Conservation (phyloP, 1,284 basidiomycete species). For the Sanghuangporus weigelae region DNA sequence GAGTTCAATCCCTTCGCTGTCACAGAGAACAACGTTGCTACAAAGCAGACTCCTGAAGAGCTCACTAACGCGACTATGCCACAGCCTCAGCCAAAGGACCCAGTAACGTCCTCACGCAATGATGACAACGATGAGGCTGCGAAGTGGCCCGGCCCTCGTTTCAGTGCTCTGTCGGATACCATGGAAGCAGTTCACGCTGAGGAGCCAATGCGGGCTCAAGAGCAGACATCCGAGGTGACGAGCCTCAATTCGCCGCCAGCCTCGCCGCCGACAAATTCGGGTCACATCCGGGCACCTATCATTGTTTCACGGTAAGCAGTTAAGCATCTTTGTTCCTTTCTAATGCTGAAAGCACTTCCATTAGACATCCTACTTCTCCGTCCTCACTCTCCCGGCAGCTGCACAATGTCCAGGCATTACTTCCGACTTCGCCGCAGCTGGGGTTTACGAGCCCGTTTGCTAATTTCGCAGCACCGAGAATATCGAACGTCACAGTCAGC, state of each 20-base stretch:
- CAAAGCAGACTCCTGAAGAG: neutral
- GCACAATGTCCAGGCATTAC: slow-evolving; percentile 15
- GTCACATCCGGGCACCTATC: slow-evolving; percentile 16
- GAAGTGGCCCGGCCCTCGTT: neutral
- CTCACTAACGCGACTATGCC: neutral
- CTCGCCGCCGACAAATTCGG: slow-evolving; percentile 6
- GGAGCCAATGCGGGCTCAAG: neutral
- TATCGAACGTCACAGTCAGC: slow-evolving; percentile 18
- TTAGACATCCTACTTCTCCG: slow-evolving; percentile 12
- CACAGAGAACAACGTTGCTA: neutral
- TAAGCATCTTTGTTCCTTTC: neutral
- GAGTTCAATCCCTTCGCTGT: slow-evolving; percentile 7
- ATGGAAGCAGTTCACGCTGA: neutral
- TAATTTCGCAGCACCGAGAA: slow-evolving; percentile 16
- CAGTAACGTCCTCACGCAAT: neutral
- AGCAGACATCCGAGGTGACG: neutral
- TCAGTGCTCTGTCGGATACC: neutral
- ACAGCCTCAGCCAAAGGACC: neutral
- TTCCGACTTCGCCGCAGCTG: slow-evolving; percentile 16
- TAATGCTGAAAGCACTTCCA: neutral
- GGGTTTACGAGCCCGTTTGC: slow-evolving; percentile 14
- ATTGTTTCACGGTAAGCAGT: slow-evolving; percentile 10
- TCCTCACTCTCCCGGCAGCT: slow-evolving; percentile 17
- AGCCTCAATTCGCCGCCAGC: slow-evolving; percentile 6
- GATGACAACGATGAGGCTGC: neutral